Evolutionary conservation across 2,329 filamentous ascomycete genomes (phyloP), one percentile per base, ranked within the genome.

Genomic region (Cadophora malorum): DNA sequence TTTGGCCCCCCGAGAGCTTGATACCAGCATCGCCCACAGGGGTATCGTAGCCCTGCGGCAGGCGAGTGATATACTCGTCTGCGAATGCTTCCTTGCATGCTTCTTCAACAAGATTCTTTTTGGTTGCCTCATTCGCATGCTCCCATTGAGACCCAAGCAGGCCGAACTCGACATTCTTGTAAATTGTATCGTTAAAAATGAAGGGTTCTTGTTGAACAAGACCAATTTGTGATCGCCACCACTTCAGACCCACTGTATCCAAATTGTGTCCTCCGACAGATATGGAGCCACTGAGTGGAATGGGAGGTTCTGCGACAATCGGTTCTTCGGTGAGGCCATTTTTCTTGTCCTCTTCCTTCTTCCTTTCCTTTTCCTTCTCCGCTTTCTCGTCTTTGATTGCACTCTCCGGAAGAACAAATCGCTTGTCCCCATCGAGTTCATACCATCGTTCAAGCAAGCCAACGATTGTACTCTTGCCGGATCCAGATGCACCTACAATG

Each of bases 21-120:
- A 91, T 90, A 4, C 93, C 93, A 33, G 86, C 86, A 75, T 95
- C 92, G 0, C 93, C 93, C 0, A 96, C 92, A 9, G 86, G 79
- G 0, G 92, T 93, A 4, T 90, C 84, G 75, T 94, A 94, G 1
- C 88, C 87, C 81, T 91, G 33, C 8, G 90, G 90, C 3, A 92
- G 80, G 23, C 84, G 84, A 58, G 86, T 83, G 66, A 92, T 89
- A 73, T 90, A 92, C 68, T 91, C 89, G 71, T 90, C 86, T 0
- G 90, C 90, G 77, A 90, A 91, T 0, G 90, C 86, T 74, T 91
- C 88, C 53, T 82, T 81, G 70, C 89, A 91, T 6, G 90, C 90
- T 53, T 87, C 84, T 69, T 83, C 83, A 3, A 91, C 89, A 60
- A 91, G 80, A 65, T 83, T 80, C 69, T 81, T 80, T 78, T 91